Conservation (phyloP, 225 moss, liverwort and hornwort species). For the Antitrichia curtipendula region DNA sequence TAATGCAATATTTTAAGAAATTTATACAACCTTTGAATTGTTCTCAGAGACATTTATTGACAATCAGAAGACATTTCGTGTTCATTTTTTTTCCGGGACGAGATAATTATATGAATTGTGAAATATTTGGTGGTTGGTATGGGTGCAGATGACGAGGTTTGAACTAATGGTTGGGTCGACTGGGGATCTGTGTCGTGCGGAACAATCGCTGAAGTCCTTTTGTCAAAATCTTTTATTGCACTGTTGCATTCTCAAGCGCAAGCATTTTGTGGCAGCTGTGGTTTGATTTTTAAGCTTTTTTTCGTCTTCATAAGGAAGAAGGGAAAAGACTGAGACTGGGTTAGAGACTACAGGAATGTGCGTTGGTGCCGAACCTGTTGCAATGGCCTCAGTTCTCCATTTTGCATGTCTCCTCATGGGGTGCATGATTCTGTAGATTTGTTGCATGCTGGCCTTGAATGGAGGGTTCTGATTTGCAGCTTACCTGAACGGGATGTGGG, state of each 20-base stretch:
- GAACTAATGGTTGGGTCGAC: background rate
- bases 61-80: background rate
- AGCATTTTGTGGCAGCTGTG: constrained; percentile 26
- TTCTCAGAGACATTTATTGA: background rate
- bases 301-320: constrained; percentile 1
- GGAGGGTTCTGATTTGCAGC: constrained; percentile 5
- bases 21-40: no score
- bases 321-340: background rate
- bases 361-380: background rate
- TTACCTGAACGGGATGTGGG: constrained; percentile 5
- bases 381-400: background rate
- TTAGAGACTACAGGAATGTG: background rate
- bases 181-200: background rate
- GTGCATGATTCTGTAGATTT: constrained; percentile 37
- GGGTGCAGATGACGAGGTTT: background rate
- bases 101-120: background rate
- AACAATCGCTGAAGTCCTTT: background rate
- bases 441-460: constrained; percentile 9
- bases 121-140: background rate
- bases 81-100: background rate
- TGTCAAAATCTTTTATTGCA: background rate
- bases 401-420: constrained; percentile 6
- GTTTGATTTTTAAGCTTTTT: background rate
- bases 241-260: constrained; percentile 11
- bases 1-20: background rate